Evolutionary conservation across 2,329 filamentous ascomycete species (phyloP), one percentile per base, ranked within the genome.

Genomic region (Colletotrichum sp.): DNA sequence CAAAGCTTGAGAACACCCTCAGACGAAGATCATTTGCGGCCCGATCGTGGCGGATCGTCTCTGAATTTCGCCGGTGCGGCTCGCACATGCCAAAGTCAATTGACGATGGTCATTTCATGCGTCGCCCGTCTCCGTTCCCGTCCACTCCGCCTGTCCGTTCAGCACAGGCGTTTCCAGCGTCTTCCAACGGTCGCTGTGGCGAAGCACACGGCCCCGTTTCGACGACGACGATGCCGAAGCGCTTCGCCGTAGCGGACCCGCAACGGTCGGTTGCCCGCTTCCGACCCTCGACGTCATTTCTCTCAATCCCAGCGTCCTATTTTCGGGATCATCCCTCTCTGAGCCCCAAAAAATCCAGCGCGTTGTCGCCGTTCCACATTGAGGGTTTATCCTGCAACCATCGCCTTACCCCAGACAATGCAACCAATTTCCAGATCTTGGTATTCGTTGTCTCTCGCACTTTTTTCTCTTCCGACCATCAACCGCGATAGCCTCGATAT

Each of bases 201-300:
- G 43, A 67, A 68, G 68, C 30, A 68, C 59, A 57, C 43, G 32
- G 63, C 70, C 43, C 73, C 73, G 68, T 70, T 70, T 70, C 36
- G 68, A 63, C 68, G 68, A 75, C 69, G 59, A 73, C 64, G 69
- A 71, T 73, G 57, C 68, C 68, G 68, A 70, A 48, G 36, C 57
- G 57, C 63, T 68, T 64, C 66, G 68, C 68, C 43, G 57, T 68
- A 48, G 70, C 70, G 59, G 67, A 61, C 60, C 73, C 39, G 61
- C 57, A 63, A 52, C 57, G 68, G 57, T 70, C 68, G 68, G 57
- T n/a, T 39, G n/a, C 12, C 63, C 63, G 69, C 63, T 36, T 55
- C 66, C 64, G 69, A 59, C 39, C 26, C 59, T 63, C 69, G 73
- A 75, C 73, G 73, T 75, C 73, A 75, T 75, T 64, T 68, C 63